Base-by-base conservation (phyloP, 805 yeast species). In the Metschnikowia borealis region DNA sequence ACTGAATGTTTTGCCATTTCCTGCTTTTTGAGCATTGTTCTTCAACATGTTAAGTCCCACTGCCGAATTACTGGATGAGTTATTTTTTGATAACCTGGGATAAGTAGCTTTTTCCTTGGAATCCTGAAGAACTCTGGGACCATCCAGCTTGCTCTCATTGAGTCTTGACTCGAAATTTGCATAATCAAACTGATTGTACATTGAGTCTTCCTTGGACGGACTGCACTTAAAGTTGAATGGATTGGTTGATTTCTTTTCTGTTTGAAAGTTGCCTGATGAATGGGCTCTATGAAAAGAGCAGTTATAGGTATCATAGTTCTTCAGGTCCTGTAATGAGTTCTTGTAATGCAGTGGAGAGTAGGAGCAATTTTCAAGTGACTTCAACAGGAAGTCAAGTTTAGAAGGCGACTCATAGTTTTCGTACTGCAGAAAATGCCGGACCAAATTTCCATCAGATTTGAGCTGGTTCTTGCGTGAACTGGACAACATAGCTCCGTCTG, bases 1-100 rank as follows among this genome's bases (percentile, higher is more conserved):
- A 39, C 29, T 26, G 10, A 6, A 35, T 20, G 29, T 29, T 32
- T 43, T 39, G 5, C 18, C 50, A 31, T 15, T 34, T 47, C 17
- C 43, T 14, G 14, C 40, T 23, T 33, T 42, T 5, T 18, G 45
- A 2, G 35, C n/a, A 60, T 35, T 59, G 17, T 70, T 74, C 51
- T 72, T 73, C 36, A 72, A 56, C 32, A 74, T 49, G 51, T 69
- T 71, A 49, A 73, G 62, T 0, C 76, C 77, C 48, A 72, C 63
- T 44, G 59, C 68, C 1, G 77, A 71, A 54, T 61, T 70, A n/a
- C 62, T 57, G n/a, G 63, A 50, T 5, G 72, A 63, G 43, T 57
- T 63, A 13, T 59, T 52, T 2, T 55, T 57, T 8, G 73, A 65
- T 11, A 60, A 39, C 20, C 60, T 61, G 0, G 78, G 78, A 39